phyloP scores from a whole-genome alignment of 2,329 filamentous ascomycete species.

The Aspergillus hortae region DNA sequence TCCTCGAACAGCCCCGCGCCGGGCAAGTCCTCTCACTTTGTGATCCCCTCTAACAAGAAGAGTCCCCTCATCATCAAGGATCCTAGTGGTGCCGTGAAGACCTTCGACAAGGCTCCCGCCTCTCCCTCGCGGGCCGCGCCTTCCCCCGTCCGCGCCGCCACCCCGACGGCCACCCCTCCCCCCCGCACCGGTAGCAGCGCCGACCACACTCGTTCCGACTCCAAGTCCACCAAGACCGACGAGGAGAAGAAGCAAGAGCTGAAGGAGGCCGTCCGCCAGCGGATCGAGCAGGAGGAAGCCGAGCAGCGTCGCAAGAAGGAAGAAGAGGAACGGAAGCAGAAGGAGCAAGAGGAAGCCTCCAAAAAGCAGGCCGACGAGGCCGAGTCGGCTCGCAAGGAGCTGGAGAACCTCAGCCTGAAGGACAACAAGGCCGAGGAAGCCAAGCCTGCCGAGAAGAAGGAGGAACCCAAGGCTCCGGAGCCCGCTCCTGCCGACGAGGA shows the following conservation, averaged over 20 bases:
- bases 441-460: constrained; percentile 31
- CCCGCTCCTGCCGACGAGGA: constrained; percentile 34
- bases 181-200: constrained; percentile 68
- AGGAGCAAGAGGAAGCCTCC: constrained; percentile 24
- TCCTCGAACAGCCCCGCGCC: constrained; percentile 56
- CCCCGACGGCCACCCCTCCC: constrained; percentile 75
- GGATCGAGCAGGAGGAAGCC: constrained; percentile 57
- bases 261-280: constrained; percentile 49
- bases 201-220: constrained; percentile 69
- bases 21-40: constrained; percentile 58
- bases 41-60: constrained; percentile 63
- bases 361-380: background rate
- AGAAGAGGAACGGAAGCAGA: constrained; percentile 40
- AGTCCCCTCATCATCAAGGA: constrained; percentile 82
- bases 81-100: constrained; percentile 72
- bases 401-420: constrained; percentile 22
- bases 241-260: constrained; percentile 82
- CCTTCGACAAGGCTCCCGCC: constrained; percentile 65
- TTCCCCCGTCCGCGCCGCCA: constrained; percentile 58
- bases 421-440: constrained; percentile 46
- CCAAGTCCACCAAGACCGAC: constrained; percentile 65
- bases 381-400: constrained; percentile 8
- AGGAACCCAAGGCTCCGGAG: constrained; percentile 30
- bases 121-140: constrained; percentile 54
- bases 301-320: constrained; percentile 49